phyloP scores from a whole-genome alignment of 73 alveolate genomes.

The Stentor roeselii region DNA sequence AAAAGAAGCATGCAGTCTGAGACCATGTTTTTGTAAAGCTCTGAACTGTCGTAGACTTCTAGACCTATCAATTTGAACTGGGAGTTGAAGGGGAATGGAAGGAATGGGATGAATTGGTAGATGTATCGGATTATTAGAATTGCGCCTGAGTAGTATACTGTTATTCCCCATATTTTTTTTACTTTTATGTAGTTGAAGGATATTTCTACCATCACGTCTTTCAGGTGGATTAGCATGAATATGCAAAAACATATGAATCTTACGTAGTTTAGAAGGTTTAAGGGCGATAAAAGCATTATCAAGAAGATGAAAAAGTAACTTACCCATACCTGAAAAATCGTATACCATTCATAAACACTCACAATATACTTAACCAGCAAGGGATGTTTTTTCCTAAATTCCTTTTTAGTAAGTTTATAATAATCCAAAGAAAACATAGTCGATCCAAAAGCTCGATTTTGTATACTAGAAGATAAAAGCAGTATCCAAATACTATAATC shows the following conservation, averaged over 20 bases:
- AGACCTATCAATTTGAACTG: background rate
- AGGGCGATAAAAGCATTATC: background rate
- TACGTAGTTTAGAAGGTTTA: background rate
- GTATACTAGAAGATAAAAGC: background rate
- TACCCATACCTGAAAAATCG: background rate
- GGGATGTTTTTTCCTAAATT: background rate
- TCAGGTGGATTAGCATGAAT: conserved; percentile 5
- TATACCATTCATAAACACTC: background rate
- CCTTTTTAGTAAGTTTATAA: background rate
- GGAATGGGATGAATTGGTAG: conserved; percentile 3
- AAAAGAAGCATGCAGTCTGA: conserved; percentile 22
- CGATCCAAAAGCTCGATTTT: background rate
- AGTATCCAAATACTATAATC: conserved; percentile 14
- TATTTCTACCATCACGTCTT: conserved; percentile 28
- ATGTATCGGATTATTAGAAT: background rate
- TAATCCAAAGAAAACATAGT: background rate
- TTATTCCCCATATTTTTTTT: background rate
- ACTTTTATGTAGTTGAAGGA: background rate
- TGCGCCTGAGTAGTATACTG: background rate
- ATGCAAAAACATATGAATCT: background rate
- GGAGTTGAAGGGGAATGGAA: background rate
- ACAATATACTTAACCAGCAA: background rate
- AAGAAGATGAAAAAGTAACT: background rate
- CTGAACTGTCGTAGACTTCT: background rate
- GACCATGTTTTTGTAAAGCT: background rate